These are phyloP conservation scores for Phytophthora syringae DNA, from an alignment of 352 stramenopile genomes.

Conservation along the genomic window DNA sequence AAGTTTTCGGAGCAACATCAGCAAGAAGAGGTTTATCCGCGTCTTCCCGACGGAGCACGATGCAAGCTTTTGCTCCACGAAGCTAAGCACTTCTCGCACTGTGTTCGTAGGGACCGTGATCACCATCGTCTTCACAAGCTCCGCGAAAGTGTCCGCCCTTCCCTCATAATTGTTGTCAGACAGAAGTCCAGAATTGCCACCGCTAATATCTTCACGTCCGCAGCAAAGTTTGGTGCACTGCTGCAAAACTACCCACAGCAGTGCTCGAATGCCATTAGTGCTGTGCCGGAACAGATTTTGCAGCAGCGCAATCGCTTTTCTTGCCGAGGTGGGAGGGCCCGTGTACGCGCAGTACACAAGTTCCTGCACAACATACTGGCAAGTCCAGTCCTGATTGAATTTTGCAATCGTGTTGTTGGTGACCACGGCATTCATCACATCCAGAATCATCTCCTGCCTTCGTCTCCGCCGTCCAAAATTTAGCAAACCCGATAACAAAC, in stretches of 20 bases:
- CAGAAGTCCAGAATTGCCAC: neutral
- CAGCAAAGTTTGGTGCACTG: conserved; percentile 70
- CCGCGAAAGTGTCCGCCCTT: conserved; percentile 46
- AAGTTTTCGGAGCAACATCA: conserved; percentile 61
- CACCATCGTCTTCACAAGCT: conserved; percentile 57
- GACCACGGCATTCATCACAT: conserved; percentile 45
- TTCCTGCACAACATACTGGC: conserved; percentile 55
- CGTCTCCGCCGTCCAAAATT: conserved; percentile 28
- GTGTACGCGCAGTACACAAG: conserved; percentile 53
- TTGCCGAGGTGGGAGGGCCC: conserved; percentile 18
- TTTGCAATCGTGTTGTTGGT: conserved; percentile 20
- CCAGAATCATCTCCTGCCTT: conserved; percentile 44
- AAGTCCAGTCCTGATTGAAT: conserved; percentile 41
- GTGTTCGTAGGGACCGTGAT: conserved; percentile 13
- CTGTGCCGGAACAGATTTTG: conserved; percentile 39
- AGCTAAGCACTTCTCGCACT: conserved; percentile 39
- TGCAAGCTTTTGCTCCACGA: conserved; percentile 55
- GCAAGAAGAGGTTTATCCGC: conserved; percentile 59
- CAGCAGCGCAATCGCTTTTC: conserved; percentile 38
- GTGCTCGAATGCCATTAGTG: conserved; percentile 11
- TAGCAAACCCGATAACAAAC: conserved; percentile 40
- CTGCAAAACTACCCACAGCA: conserved; percentile 61
- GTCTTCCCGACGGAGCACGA: conserved; percentile 47
- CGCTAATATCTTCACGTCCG: conserved; percentile 37
- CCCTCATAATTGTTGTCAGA: conserved; percentile 28